These are phyloP conservation scores for Daldinia decipiens DNA, from an alignment of 495 filamentous ascomycete species.

Conservation along the genomic window DNA sequence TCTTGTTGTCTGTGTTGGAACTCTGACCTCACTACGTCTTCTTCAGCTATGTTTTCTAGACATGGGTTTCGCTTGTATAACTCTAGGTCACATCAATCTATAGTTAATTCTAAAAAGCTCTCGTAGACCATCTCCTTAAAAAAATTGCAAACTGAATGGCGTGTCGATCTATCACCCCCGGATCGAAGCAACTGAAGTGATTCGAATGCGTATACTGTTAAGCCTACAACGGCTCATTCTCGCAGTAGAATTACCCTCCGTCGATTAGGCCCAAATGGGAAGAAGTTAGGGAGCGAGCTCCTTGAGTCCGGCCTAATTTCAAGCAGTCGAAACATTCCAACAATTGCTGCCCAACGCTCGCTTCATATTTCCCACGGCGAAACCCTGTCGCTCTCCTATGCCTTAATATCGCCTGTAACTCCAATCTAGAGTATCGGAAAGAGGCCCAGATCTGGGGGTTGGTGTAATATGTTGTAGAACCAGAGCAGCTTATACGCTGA, in stretches of 20 bases:
- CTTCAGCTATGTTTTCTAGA: too few relatives aligned
- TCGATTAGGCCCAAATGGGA: slow-evolving; percentile 61
- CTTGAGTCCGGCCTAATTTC: slow-evolving; percentile 47
- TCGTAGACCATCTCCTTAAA: too few relatives aligned
- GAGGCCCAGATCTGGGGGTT: slow-evolving; percentile 54
- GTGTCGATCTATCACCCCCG: background rate
- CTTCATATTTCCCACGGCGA: slow-evolving; percentile 49
- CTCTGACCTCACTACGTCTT: background rate
- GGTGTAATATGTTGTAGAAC: slow-evolving; percentile 19
- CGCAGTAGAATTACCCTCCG: slow-evolving; percentile 66
- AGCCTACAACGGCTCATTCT: slow-evolving; percentile 52
- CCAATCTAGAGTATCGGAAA: slow-evolving; percentile 52
- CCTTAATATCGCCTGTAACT: slow-evolving; percentile 63
- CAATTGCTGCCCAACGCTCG: slow-evolving; percentile 40
- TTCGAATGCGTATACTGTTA: slow-evolving; percentile 34
- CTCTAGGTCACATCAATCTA: too few relatives aligned
- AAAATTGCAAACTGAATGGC: background rate
- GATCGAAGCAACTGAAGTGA: background rate
- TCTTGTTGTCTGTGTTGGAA: background rate
- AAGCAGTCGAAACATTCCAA: slow-evolving; percentile 25
- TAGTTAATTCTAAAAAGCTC: too few relatives aligned
- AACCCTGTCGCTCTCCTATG: slow-evolving; percentile 43
- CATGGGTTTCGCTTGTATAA: too few relatives aligned
- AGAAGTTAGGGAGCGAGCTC: slow-evolving; percentile 62
- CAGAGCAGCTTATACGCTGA: slow-evolving; percentile 26